Conservation (phyloP, 306 rosid genomes). For the Carpinus viminea region DNA sequence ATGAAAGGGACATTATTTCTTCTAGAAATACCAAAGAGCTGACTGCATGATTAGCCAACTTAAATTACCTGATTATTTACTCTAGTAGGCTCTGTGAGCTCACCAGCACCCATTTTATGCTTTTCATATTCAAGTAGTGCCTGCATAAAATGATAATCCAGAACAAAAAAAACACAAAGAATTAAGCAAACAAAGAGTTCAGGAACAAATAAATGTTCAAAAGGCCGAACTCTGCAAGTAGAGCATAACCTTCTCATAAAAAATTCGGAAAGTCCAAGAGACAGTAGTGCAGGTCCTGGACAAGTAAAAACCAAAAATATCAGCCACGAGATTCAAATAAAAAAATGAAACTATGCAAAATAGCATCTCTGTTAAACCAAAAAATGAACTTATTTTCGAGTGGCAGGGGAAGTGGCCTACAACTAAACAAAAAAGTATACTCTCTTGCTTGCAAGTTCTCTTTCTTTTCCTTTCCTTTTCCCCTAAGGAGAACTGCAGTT, state of each 20-base stretch:
- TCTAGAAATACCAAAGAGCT: not conserved
- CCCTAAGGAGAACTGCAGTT: not conserved
- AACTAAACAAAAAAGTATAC: not conserved
- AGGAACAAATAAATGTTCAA: not conserved
- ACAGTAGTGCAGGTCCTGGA: conserved; percentile 97
- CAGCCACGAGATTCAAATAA: conserved; percentile 7
- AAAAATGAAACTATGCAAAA: not conserved
- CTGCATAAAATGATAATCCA: conserved; percentile 39
- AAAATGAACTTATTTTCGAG: not conserved
- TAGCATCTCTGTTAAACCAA: not conserved
- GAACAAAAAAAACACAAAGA: not conserved
- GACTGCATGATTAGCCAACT: not conserved
- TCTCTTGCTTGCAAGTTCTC: not conserved
- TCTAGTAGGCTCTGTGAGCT: conserved; percentile 71
- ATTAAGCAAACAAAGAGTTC: not conserved
- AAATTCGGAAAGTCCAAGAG: conserved; percentile 96
- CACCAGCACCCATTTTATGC: conserved; percentile 71
- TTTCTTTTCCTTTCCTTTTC: not conserved
- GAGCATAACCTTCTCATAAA: conserved; percentile 85
- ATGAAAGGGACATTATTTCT: not conserved
- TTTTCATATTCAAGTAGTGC: conserved; percentile 98
- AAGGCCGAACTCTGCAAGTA: not conserved
- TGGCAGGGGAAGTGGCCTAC: not conserved
- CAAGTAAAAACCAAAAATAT: conserved; percentile 9
- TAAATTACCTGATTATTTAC: conserved; percentile 69